Evolutionary conservation across 2,329 filamentous ascomycete genomes (phyloP).

Genomic region (Fusarium vanettenii): DNA sequence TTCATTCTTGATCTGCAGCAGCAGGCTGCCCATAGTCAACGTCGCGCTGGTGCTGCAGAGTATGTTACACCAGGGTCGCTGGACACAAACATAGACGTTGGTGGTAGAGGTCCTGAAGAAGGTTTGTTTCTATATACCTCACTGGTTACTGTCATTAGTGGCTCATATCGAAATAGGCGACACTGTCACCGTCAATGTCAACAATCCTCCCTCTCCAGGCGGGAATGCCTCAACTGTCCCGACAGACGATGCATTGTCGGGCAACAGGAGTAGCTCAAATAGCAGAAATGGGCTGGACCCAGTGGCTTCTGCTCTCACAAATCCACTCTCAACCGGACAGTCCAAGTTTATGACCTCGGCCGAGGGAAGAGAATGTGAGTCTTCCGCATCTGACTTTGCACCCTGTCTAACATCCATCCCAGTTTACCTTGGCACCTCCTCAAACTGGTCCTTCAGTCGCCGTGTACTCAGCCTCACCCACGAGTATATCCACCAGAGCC

Average conservation of each 20-base stretch:
- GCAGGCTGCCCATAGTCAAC: constrained; percentile 33
- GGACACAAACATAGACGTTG: constrained; percentile 33
- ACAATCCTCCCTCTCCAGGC: background rate
- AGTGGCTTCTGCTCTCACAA: constrained; percentile 50
- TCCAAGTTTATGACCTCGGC: constrained; percentile 55
- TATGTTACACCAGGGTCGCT: constrained; percentile 40
- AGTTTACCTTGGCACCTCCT: constrained; percentile 67
- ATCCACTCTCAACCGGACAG: constrained; percentile 55
- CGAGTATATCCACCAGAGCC: constrained; percentile 56
- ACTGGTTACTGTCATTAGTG: background rate
- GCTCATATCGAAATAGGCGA: constrained; percentile 7
- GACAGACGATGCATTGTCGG: constrained; percentile 27
- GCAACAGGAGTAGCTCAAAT: constrained; percentile 27
- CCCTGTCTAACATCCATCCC: background rate
- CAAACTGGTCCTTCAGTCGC: constrained; percentile 66
- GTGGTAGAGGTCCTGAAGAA: constrained; percentile 24
- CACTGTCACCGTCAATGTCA: background rate
- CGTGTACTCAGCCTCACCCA: constrained; percentile 61
- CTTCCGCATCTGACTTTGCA: rapidly evolving
- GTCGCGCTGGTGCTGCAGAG: constrained; percentile 16
- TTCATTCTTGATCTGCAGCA: constrained; percentile 52
- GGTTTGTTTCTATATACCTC: constrained; percentile 4
- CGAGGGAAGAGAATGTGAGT: constrained; percentile 57
- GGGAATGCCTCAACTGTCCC: constrained; percentile 24
- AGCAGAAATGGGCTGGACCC: constrained; percentile 41